Evolutionary conservation across 192 early-diverging fungal species (phyloP).

Genomic region (Coemansia sp.): DNA sequence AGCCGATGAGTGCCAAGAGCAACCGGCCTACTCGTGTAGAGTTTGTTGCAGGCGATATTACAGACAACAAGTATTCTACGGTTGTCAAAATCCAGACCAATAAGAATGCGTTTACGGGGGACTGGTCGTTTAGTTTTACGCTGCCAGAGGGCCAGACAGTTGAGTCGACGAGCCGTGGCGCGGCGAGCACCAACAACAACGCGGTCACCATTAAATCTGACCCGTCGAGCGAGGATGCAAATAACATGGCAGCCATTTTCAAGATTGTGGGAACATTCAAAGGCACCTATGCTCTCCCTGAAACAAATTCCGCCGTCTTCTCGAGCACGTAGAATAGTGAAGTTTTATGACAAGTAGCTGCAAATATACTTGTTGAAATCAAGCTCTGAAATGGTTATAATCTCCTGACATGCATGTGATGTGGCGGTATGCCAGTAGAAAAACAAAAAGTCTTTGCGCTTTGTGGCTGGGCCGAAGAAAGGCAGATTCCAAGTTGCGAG

Average conservation of each 20-base stretch:
- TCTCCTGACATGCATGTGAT: no score
- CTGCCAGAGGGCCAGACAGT: conserved; percentile 41
- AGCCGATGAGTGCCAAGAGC: conserved; percentile 33
- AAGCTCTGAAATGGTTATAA: conserved; percentile 4
- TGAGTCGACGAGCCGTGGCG: conserved; percentile 42
- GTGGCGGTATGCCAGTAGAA: no score
- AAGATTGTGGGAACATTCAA: conserved; percentile 37
- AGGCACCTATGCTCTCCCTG: conserved; percentile 35
- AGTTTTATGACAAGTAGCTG: neutral
- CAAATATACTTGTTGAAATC: neutral
- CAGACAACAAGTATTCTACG: conserved; percentile 33
- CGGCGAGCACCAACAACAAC: conserved; percentile 17
- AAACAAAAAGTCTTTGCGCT: no score
- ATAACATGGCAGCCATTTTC: conserved; percentile 50
- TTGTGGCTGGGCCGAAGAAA: no score
- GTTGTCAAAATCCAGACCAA: conserved; percentile 51
- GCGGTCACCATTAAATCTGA: conserved; percentile 42
- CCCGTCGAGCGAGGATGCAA: conserved; percentile 18
- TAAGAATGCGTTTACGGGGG: conserved; percentile 36
- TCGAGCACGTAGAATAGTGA: conserved; percentile 10
- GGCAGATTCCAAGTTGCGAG: no score
- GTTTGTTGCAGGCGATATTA: conserved; percentile 39
- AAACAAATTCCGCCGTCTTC: conserved; percentile 29
- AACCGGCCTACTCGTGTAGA: conserved; percentile 45
- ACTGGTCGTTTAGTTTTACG: conserved; percentile 49